phyloP scores from a whole-genome alignment of 129 eudicot genomes.

The Heracleum sosnowskyi region DNA sequence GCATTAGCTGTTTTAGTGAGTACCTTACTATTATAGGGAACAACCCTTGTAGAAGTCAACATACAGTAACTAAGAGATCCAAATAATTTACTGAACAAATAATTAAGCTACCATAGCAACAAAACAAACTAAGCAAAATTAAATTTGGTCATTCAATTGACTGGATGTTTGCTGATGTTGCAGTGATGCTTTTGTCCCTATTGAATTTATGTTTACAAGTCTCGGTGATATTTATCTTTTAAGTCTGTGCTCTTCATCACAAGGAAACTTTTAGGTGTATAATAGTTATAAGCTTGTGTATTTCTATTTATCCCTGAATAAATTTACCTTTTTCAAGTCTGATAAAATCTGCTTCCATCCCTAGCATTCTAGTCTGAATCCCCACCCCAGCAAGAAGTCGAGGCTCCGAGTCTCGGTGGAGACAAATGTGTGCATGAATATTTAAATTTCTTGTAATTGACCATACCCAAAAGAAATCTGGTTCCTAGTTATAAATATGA shows the following conservation, averaged over 20 bases:
- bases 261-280: not conserved
- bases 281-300: not conserved
- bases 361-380: not conserved
- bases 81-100: too few relatives aligned
- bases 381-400: not conserved
- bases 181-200: not conserved
- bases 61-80: too few relatives aligned
- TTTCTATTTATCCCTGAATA: too few relatives aligned
- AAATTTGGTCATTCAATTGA: not conserved
- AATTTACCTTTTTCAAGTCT: not conserved
- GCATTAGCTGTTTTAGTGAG: too few relatives aligned
- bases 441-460: not conserved
- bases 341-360: not conserved
- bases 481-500: not conserved
- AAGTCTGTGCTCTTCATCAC: not conserved
- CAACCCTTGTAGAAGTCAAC: not conserved
- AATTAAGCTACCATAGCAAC: not conserved
- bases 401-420: not conserved
- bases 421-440: not conserved
- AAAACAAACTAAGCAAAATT: not conserved
- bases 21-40: not conserved
- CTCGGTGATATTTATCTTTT: not conserved
- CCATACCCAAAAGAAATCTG: not conserved
- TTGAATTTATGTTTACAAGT: not conserved
- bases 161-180: not conserved